phyloP scores from a whole-genome alignment of 2,329 filamentous ascomycete species.

The Diaporthe helianthi region DNA sequence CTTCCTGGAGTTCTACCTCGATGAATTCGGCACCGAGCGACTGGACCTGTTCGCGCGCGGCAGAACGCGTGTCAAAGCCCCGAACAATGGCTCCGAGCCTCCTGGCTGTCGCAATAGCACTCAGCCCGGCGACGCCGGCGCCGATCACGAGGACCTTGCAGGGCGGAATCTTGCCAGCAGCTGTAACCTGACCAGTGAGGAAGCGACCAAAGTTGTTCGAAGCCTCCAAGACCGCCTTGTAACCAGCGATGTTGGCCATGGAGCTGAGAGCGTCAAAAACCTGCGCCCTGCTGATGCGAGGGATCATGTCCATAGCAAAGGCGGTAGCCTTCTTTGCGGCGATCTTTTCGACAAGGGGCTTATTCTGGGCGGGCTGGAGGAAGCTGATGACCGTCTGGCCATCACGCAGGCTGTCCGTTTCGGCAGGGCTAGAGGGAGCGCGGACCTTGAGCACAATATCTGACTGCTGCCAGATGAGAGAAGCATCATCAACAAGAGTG shows the following conservation, averaged over 20 bases:
- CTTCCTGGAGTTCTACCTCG: slow-evolving; percentile 84
- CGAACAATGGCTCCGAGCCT: slow-evolving; percentile 88
- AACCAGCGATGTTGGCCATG: slow-evolving; percentile 94
- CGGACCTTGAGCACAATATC: slow-evolving; percentile 88
- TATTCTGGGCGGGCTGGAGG: slow-evolving; percentile 83
- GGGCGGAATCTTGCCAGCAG: slow-evolving; percentile 87
- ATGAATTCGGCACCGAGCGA: slow-evolving; percentile 90
- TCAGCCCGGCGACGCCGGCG: slow-evolving; percentile 86
- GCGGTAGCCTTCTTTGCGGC: slow-evolving; percentile 74
- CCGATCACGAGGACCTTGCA: slow-evolving; percentile 92
- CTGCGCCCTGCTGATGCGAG: slow-evolving; percentile 86
- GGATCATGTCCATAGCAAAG: slow-evolving; percentile 94
- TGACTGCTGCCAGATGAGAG: slow-evolving; percentile 74
- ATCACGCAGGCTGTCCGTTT: slow-evolving; percentile 71
- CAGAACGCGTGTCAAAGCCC: slow-evolving; percentile 90
- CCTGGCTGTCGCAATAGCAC: slow-evolving; percentile 85
- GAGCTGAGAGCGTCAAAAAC: slow-evolving; percentile 88
- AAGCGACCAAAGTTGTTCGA: slow-evolving; percentile 90
- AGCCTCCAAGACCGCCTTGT: slow-evolving; percentile 89
- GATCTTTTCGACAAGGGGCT: slow-evolving; percentile 74
- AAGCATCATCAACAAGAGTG: slow-evolving; percentile 72
- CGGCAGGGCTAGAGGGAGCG: slow-evolving; percentile 68
- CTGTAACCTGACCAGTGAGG: slow-evolving; percentile 87
- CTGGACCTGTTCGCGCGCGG: slow-evolving; percentile 87
- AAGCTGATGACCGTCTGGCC: slow-evolving; percentile 82